Conservation (phyloP, 208 protist species). For the Tritrichomonas foetus region DNA sequence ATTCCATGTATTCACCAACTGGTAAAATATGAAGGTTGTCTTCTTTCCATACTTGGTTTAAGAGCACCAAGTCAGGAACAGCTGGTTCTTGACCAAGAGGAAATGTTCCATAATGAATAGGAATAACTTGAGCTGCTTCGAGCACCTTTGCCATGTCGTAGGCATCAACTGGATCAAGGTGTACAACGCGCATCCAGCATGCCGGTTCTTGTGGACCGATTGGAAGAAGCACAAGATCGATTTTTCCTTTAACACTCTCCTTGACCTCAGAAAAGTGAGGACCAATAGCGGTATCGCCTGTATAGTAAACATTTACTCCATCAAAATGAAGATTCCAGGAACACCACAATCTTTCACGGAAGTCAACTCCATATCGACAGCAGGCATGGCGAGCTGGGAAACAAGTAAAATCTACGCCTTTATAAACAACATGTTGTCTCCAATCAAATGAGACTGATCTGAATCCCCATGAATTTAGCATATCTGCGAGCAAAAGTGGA, state of each 20-base stretch:
- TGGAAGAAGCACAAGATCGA: background rate
- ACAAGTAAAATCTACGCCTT: background rate
- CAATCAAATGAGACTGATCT: background rate
- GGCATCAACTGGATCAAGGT: background rate
- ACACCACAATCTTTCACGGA: background rate
- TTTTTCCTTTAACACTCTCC: background rate
- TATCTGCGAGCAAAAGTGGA: background rate
- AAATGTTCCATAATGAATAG: slow-evolving; percentile 32
- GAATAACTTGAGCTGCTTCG: background rate
- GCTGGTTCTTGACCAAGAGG: background rate
- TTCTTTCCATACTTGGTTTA: background rate
- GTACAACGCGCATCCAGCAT: background rate
- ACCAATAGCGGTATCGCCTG: background rate
- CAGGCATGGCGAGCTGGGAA: background rate
- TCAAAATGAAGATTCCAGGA: background rate
- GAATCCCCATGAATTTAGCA: background rate
- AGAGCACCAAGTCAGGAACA: background rate
- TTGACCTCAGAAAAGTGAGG: background rate
- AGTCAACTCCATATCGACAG: background rate
- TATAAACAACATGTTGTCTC: background rate
- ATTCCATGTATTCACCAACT: no score
- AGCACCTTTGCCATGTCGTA: background rate
- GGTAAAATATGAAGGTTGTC: no score
- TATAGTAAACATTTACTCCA: background rate
- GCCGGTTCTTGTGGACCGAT: background rate